Evolutionary conservation across 2,329 filamentous ascomycete species (phyloP), one percentile per base, ranked within the genome.

Genomic region (Chaetomiaceae sp.): DNA sequence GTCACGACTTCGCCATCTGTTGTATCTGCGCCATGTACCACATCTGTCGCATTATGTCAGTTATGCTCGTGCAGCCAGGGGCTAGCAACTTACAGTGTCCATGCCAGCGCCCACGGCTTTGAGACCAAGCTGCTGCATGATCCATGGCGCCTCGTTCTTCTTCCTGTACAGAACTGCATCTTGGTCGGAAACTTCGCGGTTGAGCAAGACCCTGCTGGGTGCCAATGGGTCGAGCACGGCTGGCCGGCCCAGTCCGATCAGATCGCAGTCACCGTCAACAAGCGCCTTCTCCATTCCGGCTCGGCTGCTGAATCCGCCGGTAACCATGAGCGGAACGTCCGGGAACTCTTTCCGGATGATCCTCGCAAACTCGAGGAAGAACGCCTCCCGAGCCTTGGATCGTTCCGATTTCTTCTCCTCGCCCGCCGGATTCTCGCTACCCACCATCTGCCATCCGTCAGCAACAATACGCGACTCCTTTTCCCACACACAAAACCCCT

Each of bases 291-390:
- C 68, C 63, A 72, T 70, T 2, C 68, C 69, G 1, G 47, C 44
- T 0, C 69, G 56, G 0, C 71, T 75, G 1, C 79, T 71, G 60
- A 86, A 83, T 0, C 81, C 82, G 3, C 82, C 81, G 0, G 79
- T 84, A 3, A 85, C 70, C 67, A 79, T 74, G 26, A 80, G 60
- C 0, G 71, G 63, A 0, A 75, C 61, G 3, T 63, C 52, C 0
- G 71, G 68, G 45, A 75, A 69, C 19, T 64, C 62, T 4, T 59
- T 56, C 22, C 76, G 70, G 27, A 78, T 71, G 8, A 68, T 65
- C n/a, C 68, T 64, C 0, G 79, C 77, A 52, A 85, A 86, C 37
- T 84, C 76, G 1, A 85, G 66, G 64, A 87, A 86, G 67, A 83
- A 86, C 0, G 81, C 79, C 55, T 86, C 82, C 7, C 82, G 72